Conservation (phyloP, 441 rosid species). For the Raphanus hybrid region DNA sequence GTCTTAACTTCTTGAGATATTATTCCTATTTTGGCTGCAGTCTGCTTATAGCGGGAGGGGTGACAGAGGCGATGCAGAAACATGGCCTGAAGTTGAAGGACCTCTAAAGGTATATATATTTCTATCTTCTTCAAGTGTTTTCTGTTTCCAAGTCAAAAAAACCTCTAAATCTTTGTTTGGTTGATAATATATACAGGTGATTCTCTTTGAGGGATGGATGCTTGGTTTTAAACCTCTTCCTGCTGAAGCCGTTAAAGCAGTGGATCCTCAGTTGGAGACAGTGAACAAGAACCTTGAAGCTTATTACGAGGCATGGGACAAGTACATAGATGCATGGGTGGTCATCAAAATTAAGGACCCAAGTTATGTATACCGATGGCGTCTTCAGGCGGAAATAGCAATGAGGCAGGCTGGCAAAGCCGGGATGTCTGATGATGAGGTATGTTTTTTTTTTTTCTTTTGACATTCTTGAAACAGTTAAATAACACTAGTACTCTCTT, state of each 20-base stretch:
- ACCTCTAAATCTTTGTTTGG: too few relatives aligned
- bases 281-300: conserved; percentile 89
- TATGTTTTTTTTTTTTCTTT: conserved; percentile 21
- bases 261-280: conserved; percentile 88
- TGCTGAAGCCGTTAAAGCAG: conserved; percentile 60
- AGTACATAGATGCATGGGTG: conserved; percentile 79
- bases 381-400: conserved; percentile 96
- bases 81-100: conserved; percentile 94
- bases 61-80: conserved; percentile 81
- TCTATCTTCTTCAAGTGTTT: conserved; percentile 21
- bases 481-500: neutral
- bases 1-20: conserved; percentile 16
- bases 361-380: conserved; percentile 88
- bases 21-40: conserved; percentile 49
- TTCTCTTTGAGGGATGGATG: conserved; percentile 99
- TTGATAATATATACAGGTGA: conserved; percentile 48
- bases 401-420: conserved; percentile 88
- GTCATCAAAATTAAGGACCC: conserved; percentile 92
- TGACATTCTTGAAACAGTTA: neutral
- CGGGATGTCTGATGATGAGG: conserved; percentile 96
- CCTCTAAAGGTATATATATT: conserved; percentile 69
- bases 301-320: conserved; percentile 90
- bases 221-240: conserved; percentile 91
- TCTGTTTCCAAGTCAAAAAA: neutral
- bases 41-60: conserved; percentile 93